Conservation (phyloP, 2,329 filamentous ascomycete genomes). For the Mariannaea sp. region DNA sequence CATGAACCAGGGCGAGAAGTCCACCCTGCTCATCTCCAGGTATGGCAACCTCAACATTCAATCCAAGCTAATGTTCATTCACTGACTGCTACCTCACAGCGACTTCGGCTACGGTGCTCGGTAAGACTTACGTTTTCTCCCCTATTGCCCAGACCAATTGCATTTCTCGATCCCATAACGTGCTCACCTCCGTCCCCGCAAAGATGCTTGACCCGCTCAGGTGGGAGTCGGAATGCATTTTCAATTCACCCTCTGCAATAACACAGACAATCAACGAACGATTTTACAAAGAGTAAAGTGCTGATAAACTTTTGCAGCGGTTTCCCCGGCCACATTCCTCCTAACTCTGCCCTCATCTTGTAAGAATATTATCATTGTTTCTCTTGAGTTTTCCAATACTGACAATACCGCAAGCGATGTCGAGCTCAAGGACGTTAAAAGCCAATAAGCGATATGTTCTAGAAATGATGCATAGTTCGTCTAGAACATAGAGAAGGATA, state of each 20-base stretch:
- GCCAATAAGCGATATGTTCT: too few species aligned
- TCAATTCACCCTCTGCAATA: not conserved
- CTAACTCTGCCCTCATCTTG: conserved; percentile 80
- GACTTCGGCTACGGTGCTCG: conserved; percentile 68
- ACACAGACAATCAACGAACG: too few species aligned
- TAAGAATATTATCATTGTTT: conserved; percentile 53
- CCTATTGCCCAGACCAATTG: conserved; percentile 14
- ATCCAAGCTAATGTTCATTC: not conserved
- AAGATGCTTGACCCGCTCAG: not conserved
- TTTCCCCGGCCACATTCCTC: conserved; percentile 78
- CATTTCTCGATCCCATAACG: conserved; percentile 53
- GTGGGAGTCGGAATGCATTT: not conserved
- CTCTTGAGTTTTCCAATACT: not conserved
- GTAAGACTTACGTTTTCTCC: conserved; percentile 48
- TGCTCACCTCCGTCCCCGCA: not conserved
- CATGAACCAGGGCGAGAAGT: conserved; percentile 92
- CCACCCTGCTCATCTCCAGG: conserved; percentile 76
- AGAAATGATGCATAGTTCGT: too few species aligned
- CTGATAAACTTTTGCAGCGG: conserved; percentile 57
- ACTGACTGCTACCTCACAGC: conserved; percentile 44
- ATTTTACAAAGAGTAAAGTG: not conserved
- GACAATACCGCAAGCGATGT: conserved; percentile 61
- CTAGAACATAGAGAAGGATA: conserved; percentile 10
- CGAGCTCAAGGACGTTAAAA: conserved; percentile 68
- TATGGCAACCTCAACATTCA: conserved; percentile 17